Evolutionary conservation across 208 protist genomes (phyloP), one percentile per base, ranked within the genome.

Genomic region (Trypanosoma rangeli): DNA sequence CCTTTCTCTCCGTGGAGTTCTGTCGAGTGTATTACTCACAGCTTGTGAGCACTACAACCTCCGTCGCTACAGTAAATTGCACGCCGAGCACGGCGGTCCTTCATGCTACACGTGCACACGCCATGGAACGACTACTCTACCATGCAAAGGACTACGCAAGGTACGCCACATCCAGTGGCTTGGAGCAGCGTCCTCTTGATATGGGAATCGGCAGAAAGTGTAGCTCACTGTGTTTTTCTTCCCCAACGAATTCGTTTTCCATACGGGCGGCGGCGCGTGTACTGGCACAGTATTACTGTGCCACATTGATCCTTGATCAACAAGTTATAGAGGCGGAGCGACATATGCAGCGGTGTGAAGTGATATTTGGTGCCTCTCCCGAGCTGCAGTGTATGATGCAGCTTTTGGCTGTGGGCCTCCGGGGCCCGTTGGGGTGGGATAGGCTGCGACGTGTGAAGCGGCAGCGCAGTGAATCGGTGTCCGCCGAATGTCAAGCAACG

Each of bases 1-100:
- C 72, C 4, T 76, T 82, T 52, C 54, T 89, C 1, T 61, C 60
- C 10, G 68, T 76, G 57, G 84, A 89, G 65, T 58, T 82, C 22
- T 89, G 84, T 56, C 74, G 73, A 18, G 70, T 86, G 42, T 78
- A 86, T 60, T 77, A 82, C 56, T 59, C 79, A 2, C 73, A 86
- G 44, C 29, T 75, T 42, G 57, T 66, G 42, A 82, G 24, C 28
- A 16, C 24, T 10, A 8, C 5, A 49, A 61, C 7, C 31, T 0
- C 50, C 10, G 22, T 37, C 5, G 35, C 13, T 1, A 29, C 22
- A 0, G 44, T 12, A 20, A 46, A 35, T 29, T 55, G 55, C 9
- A 56, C 22, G n/a, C 20, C 54, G 7, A 66, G 53, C 22, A 39
- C 46, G n/a, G 57, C 63, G 8, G 56, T 33, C 1, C 18, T 70